These are phyloP conservation scores for Pythium chondricola DNA, from an alignment of 352 stramenopile species.

Conservation along the genomic window DNA sequence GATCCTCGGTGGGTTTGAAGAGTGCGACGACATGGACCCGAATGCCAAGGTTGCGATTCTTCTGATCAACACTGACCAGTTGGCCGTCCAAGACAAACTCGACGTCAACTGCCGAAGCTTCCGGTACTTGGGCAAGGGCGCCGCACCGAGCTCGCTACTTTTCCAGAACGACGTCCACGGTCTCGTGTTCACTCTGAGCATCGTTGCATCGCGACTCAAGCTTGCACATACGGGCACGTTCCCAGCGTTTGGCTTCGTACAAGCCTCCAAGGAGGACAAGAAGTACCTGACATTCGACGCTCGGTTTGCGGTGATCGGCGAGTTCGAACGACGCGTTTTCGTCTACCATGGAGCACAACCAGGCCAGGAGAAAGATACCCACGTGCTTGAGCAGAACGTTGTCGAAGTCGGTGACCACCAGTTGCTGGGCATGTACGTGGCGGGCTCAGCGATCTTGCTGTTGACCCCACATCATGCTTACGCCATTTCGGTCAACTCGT, in stretches of 20 bases:
- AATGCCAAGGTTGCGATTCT: conserved; percentile 59
- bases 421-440: conserved; percentile 50
- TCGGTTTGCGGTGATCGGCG: conserved; percentile 62
- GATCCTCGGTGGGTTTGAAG: conserved; percentile 72
- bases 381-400: conserved; percentile 63
- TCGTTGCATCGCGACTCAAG: conserved; percentile 15
- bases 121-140: conserved; percentile 42
- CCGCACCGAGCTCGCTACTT: conserved; percentile 33
- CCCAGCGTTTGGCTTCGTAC: conserved; percentile 78
- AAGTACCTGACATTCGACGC: conserved; percentile 67
- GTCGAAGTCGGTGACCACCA: conserved; percentile 63
- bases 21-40: conserved; percentile 72
- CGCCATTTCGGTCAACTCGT: too few relatives aligned
- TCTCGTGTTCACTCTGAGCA: conserved; percentile 47
- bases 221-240: conserved; percentile 50
- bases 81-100: conserved; percentile 34
- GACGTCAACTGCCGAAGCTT: conserved; percentile 68
- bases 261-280: conserved; percentile 85
- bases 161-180: conserved; percentile 83
- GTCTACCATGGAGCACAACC: conserved; percentile 46
- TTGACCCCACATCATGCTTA: conserved; percentile 41
- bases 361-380: conserved; percentile 24
- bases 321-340: conserved; percentile 75
- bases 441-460: conserved; percentile 40
- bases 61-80: conserved; percentile 32